Evolutionary conservation across 805 yeast species (phyloP).

Genomic region (Suhomyces prunicola): DNA sequence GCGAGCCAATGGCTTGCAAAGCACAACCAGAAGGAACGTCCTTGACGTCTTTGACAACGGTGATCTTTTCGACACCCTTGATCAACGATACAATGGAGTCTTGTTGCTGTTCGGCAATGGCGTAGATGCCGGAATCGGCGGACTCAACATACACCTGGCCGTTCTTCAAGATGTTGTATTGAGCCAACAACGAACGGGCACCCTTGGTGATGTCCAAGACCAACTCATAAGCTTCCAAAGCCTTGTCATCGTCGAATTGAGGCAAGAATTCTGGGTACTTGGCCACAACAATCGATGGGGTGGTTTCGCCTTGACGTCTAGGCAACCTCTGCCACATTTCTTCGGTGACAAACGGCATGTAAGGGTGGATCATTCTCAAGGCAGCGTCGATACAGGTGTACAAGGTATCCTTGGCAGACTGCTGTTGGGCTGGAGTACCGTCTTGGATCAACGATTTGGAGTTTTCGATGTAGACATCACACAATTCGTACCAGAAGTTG

Average conservation of each 20-base stretch:
- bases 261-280: conserved; percentile 65
- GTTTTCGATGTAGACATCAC: conserved; percentile 98
- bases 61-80: conserved; percentile 79
- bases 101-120: conserved; percentile 65
- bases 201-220: conserved; percentile 83
- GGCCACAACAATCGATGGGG: conserved; percentile 75
- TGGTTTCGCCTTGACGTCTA: conserved; percentile 67
- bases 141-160: conserved; percentile 84
- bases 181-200: conserved; percentile 88
- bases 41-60: conserved; percentile 52
- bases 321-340: conserved; percentile 99
- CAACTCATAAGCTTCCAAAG: conserved; percentile 76
- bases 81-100: conserved; percentile 88
- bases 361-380: conserved; percentile 89
- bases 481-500: conserved; percentile 93
- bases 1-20: conserved; percentile 74
- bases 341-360: conserved; percentile 96
- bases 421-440: conserved; percentile 80
- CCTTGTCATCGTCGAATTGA: conserved; percentile 59
- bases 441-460: conserved; percentile 89
- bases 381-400: conserved; percentile 93
- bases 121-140: conserved; percentile 42
- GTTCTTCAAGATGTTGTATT: conserved; percentile 82
- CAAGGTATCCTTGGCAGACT: conserved; percentile 90
- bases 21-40: conserved; percentile 90